Percentiles rank a stretch among this genome's conserved stretches.
Conservation (phyloP, 306 rosid genomes). For the Ziziphus jujuba region DNA sequence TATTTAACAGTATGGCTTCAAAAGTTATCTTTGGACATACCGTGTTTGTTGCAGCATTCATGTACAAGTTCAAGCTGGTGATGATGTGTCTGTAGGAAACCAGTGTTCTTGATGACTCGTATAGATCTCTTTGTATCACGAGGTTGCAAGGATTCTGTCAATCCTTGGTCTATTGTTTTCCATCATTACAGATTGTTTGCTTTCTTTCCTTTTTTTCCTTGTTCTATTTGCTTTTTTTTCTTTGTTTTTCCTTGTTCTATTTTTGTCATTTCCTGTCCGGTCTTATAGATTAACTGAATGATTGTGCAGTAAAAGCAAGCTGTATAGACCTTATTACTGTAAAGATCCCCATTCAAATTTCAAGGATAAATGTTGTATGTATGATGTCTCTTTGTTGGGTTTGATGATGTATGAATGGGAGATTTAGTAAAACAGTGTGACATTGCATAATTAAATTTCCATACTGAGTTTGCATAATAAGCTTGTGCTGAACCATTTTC, state of each 20-base stretch:
- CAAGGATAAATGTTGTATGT: constrained; percentile 16
- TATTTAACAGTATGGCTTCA: constrained; percentile 31
- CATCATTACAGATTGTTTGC: constrained; percentile 30
- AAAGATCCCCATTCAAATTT: constrained; percentile 27
- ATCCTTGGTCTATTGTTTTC: constrained; percentile 34
- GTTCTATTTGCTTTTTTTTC: not conserved
- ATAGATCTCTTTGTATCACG: constrained; percentile 43
- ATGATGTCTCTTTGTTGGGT: not conserved
- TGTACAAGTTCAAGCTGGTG: constrained; percentile 46
- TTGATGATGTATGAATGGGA: not conserved
- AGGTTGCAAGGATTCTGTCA: constrained; percentile 31
- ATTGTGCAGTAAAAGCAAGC: constrained; percentile 29
- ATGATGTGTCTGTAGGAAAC: constrained; percentile 51
- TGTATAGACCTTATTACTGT: constrained; percentile 32
- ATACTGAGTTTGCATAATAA: too few species aligned
- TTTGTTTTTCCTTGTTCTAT: not conserved
- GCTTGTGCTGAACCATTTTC: too few species aligned
- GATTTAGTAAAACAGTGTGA: not conserved
- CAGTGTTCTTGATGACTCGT: constrained; percentile 41
- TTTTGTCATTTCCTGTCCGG: constrained; percentile 2
- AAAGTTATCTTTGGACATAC: constrained; percentile 42
- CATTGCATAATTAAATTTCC: too few species aligned
- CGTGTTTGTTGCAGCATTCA: constrained; percentile 44
- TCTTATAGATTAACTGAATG: constrained; percentile 11
- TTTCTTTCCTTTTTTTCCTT: constrained; percentile 12